Base-by-base conservation (phyloP, 495 filamentous ascomycete species). In the Cercophora sp. region DNA sequence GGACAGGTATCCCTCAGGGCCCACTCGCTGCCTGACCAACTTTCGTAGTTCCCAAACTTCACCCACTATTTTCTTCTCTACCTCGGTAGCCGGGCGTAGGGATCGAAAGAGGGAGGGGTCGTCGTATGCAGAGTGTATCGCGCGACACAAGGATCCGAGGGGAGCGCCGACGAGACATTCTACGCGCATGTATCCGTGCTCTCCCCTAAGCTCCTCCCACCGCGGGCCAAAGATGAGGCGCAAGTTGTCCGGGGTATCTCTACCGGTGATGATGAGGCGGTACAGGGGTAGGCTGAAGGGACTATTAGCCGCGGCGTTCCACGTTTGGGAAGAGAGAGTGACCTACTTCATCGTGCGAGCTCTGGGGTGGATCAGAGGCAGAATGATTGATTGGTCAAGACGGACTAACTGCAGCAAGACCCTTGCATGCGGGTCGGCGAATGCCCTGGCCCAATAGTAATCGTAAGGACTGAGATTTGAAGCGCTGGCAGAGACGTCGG, bases 31-130 rank as follows among this genome's bases (percentile, higher is more conserved):
- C 26, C 29, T 11, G 29, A 52, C 37, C 40, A 45, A 19, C 2
- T 8, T 24, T 19, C 45, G 50, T n/a, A 44, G 25, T 27, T 45
- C 48, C 16, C 48, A 35, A 40, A 52, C 29, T 52, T 52, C 50
- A 6, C 26, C 10, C 20, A 45, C 40, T 8, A 1, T 3, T 16
- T 44, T 6, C 27, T 44, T 3, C 49, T 52, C 49, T 3, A 16
- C 24, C 37, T 44, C 37, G 26, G 34, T 51, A 31, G 48, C 35
- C 11, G 48, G 48, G 8, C 49, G 37, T n/a, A 11, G 39, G 11
- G 39, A 43, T 24, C 15, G 15, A 44, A 10, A 25, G 22, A 44
- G 18, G 19, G 25, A 11, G 5, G n/a, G 16, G n/a, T 44, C 39
- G 32, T 27, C 4, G 11, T 16, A 19, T 1, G 1, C 25, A 13